Evolutionary conservation across 768 basidiomycete species (phyloP).

Genomic region (Boletellus emodensis): DNA sequence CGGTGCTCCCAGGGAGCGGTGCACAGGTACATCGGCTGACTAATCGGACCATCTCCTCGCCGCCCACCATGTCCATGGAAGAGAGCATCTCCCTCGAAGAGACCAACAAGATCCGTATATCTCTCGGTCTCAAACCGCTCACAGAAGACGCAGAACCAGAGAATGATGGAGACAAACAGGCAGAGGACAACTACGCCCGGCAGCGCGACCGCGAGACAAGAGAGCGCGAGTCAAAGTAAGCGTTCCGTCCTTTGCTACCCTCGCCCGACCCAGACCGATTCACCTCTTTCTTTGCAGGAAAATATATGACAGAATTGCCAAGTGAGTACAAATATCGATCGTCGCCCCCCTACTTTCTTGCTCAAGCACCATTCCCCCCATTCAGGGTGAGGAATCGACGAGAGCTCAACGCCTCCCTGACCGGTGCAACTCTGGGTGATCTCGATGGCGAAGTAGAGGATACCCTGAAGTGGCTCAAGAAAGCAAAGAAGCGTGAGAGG

Average conservation of each 20-base stretch:
- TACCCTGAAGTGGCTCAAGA: constrained; percentile 87
- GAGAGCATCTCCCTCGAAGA: constrained; percentile 89
- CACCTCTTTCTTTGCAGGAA: constrained; percentile 43
- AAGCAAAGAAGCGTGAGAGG: constrained; percentile 85
- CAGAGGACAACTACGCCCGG: constrained; percentile 82
- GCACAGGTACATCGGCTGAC: constrained; percentile 12
- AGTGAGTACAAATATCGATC: constrained; percentile 60
- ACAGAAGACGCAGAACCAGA: constrained; percentile 72
- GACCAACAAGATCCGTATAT: constrained; percentile 94
- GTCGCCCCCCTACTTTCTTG: constrained; percentile 10
- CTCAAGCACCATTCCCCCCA: constrained; percentile 41
- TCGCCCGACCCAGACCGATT: constrained; percentile 7
- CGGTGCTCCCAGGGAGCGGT: too few relatives aligned
- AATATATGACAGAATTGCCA: constrained; percentile 73
- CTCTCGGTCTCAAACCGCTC: constrained; percentile 89
- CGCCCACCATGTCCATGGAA: constrained; percentile 61
- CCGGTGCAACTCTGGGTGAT: constrained; percentile 89
- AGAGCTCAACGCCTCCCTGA: constrained; percentile 89
- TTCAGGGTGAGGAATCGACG: constrained; percentile 88
- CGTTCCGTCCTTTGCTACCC: constrained; percentile 8
- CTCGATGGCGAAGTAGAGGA: constrained; percentile 74
- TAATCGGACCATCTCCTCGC: constrained; percentile 1
- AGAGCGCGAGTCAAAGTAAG: constrained; percentile 73
- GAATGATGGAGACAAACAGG: constrained; percentile 75
- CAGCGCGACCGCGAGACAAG: constrained; percentile 64